Evolutionary conservation across 306 rosid species (phyloP).

Genomic region (Echinosophora koreensis): DNA sequence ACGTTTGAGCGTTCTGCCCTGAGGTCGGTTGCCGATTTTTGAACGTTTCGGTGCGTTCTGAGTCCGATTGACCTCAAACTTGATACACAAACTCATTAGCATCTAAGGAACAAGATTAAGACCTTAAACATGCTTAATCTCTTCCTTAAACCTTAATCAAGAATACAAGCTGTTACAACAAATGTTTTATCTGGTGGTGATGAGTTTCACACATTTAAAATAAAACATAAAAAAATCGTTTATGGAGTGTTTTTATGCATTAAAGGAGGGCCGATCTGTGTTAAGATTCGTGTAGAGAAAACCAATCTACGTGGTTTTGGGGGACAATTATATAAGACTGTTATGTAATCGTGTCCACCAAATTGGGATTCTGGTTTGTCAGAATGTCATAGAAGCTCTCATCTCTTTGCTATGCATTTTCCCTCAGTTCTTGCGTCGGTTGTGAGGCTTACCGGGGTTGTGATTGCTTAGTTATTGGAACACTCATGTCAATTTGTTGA

Average conservation of each 20-base stretch:
- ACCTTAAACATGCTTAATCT: too few species aligned
- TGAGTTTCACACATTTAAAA: constrained; percentile 56
- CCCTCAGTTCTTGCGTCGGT: constrained; percentile 85
- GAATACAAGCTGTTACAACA: too few species aligned
- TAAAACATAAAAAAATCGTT: constrained; percentile 44
- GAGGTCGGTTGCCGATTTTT: too few species aligned
- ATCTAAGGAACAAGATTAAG: too few species aligned
- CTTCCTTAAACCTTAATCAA: too few species aligned
- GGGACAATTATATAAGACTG: constrained; percentile 53
- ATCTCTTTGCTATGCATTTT: constrained; percentile 75
- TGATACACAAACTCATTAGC: too few species aligned
- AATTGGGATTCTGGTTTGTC: constrained; percentile 43
- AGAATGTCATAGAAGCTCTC: constrained; percentile 55
- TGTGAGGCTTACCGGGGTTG: constrained; percentile 85
- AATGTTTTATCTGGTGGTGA: constrained; percentile 67
- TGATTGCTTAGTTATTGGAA: constrained; percentile 94
- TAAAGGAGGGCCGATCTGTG: constrained; percentile 61
- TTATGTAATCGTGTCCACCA: constrained; percentile 64
- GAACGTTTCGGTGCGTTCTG: too few species aligned
- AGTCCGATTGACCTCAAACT: too few species aligned
- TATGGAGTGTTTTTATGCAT: constrained; percentile 81
- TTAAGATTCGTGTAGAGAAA: constrained; percentile 49
- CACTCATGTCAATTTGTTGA: constrained; percentile 70
- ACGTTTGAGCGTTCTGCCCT: too few species aligned
- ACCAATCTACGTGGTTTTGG: constrained; percentile 36